Base-by-base conservation (phyloP, 805 yeast species). In the Barnettozyma botsteinii region DNA sequence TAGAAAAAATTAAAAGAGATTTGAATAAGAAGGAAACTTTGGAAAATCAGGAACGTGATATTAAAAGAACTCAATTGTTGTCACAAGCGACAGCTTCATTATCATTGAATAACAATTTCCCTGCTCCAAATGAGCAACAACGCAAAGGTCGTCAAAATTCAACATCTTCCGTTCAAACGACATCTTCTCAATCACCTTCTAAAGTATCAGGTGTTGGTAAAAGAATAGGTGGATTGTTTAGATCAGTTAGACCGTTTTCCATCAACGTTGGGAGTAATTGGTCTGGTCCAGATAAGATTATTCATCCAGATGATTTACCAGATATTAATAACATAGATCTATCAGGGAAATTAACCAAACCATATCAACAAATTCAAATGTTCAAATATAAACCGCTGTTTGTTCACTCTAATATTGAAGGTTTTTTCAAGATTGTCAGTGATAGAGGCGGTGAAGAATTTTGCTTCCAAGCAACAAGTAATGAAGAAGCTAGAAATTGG, bases 401-500 rank as follows among this genome's bases (percentile, higher is more conserved):
- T 60, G 61, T 60, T 4, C 62, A 57, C 37, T 52, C 61, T 24
- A 69, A 65, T 48, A 48, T 61, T 55, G 51, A 67, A 49, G 62
- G 70, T 42, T 55, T 69, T 27, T 70, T 73, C 55, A 70, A 68
- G 43, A 47, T 73, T 19, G 60, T 69, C 11, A 59, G 65, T 51
- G 66, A 63, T 24, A 42, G 37, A 20, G 68, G 67, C 41, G 73
- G 72, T 12, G 73, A 72, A 12, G 85, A 81, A 41, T 72, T 64
- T 53, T 66, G 77, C 29, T 70, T 89, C 52, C 96, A 91, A 59
- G 81, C 91, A 0, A 55, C 72, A 0, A 66, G 60, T 45, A 80
- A 77, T 6, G 45, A 54, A 1, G 95, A 85, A 23, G 74, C 82
- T 41, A 76, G 74, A 38, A 86, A 79, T 31, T 89, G 97, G 98